phyloP scores from a whole-genome alignment of 1,284 basidiomycete species.

The Calocybe gambosa region DNA sequence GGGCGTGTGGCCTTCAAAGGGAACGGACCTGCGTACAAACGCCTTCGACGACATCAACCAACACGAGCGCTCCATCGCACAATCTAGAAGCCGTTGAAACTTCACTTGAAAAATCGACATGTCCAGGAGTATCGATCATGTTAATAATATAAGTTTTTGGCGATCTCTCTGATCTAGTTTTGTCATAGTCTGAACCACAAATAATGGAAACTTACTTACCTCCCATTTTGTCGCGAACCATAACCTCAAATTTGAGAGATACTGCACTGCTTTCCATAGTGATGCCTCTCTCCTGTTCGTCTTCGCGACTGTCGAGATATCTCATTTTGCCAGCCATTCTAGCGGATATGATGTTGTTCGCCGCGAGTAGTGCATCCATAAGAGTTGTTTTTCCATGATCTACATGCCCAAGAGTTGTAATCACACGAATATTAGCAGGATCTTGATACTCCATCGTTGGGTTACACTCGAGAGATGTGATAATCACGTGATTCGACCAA shows the following conservation, averaged over 20 bases:
- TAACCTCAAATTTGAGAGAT: conserved; percentile 77
- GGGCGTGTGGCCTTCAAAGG: background rate
- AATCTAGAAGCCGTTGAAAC: conserved; percentile 92
- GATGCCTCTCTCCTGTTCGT: conserved; percentile 97
- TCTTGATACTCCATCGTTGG: conserved; percentile 39
- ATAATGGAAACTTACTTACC: conserved; percentile 23
- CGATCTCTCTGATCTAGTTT: conserved; percentile 39
- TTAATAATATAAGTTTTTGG: conserved; percentile 77
- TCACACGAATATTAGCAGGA: conserved; percentile 60
- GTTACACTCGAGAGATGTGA: background rate
- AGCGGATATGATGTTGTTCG: conserved; percentile 96
- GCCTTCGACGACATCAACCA: conserved; percentile 98
- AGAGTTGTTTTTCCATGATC: conserved; percentile 95
- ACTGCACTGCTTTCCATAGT: conserved; percentile 99
- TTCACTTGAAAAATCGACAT: conserved; percentile 97
- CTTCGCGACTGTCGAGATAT: conserved; percentile 93
- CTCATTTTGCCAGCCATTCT: conserved; percentile 95
- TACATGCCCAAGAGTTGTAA: conserved; percentile 80
- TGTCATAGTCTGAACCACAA: conserved; percentile 18
- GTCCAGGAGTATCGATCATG: conserved; percentile 98
- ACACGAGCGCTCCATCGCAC: conserved; percentile 92
- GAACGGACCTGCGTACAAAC: conserved; percentile 89
- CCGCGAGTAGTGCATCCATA: conserved; percentile 92
- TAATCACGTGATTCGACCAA: conserved; percentile 19
- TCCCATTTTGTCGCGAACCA: conserved; percentile 45